These are phyloP conservation scores for Lactarius tabidus DNA, from an alignment of 768 basidiomycete genomes.

Conservation along the genomic window DNA sequence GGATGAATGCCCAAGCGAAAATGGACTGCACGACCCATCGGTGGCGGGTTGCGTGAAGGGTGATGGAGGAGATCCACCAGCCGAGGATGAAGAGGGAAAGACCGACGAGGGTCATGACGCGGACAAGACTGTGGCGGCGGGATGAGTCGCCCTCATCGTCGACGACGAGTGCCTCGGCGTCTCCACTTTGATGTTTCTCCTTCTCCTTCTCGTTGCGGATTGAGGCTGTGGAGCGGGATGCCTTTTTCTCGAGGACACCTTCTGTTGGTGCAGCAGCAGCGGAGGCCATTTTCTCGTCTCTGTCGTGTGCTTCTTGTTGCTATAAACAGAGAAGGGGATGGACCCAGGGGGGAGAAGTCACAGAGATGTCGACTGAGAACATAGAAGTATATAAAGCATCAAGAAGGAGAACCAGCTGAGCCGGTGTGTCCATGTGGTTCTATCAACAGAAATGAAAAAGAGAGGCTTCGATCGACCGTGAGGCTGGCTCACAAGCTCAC, in stretches of 20 bases:
- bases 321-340: background rate
- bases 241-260: conserved; percentile 23
- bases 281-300: background rate
- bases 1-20: conserved; percentile 79
- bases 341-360: background rate
- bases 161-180: conserved; percentile 15
- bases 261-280: background rate
- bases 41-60: conserved; percentile 64
- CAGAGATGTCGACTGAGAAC: background rate
- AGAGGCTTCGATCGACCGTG: background rate
- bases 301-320: conserved; percentile 13
- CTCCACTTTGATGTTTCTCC: conserved; percentile 13
- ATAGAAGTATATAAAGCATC: background rate
- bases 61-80: conserved; percentile 81
- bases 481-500: background rate
- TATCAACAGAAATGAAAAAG: background rate
- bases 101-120: conserved; percentile 42
- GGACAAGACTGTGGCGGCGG: conserved; percentile 23
- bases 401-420: background rate
- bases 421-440: background rate
- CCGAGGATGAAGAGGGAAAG: conserved; percentile 63
- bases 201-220: conserved; percentile 32
- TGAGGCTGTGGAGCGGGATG: conserved; percentile 28
- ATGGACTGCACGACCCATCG: conserved; percentile 82
- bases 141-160: conserved; percentile 24